A percentile compares a stretch with the other conserved stretches of the same genome.
phyloP scores from a whole-genome alignment of 225 moss, liverwort and hornwort genomes.

The Polytrichum formosum region DNA sequence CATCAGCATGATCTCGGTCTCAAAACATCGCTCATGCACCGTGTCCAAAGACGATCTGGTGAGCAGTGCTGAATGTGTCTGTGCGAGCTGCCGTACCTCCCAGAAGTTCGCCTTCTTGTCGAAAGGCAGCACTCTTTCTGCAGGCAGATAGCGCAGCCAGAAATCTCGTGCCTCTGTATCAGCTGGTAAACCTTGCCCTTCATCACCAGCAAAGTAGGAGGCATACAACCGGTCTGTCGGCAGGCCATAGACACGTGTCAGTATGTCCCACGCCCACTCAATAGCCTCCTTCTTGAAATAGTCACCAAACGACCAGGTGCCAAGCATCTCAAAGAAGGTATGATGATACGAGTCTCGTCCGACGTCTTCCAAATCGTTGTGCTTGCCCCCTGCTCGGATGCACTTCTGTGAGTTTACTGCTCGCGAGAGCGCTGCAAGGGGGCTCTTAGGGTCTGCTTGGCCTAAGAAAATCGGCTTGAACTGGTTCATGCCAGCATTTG shows the following conservation, averaged over 20 bases:
- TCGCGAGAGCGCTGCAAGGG: conserved; percentile 54
- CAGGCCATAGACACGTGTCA: conserved; percentile 55
- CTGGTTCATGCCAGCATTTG: conserved; percentile 73
- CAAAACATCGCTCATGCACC: too few species aligned
- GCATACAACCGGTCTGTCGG: conserved; percentile 60
- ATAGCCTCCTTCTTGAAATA: conserved; percentile 70
- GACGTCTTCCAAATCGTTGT: conserved; percentile 64
- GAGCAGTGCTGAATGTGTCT: too few species aligned
- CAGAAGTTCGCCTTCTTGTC: conserved; percentile 58
- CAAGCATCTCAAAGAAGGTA: conserved; percentile 68
- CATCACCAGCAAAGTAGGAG: conserved; percentile 64
- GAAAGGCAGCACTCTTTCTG: conserved; percentile 42
- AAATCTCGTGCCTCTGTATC: conserved; percentile 49
- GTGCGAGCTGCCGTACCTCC: too few species aligned
- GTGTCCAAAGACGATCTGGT: too few species aligned
- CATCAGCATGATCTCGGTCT: neutral
- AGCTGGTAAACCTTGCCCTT: conserved; percentile 36
- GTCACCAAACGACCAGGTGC: conserved; percentile 67
- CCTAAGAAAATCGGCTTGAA: conserved; percentile 63
- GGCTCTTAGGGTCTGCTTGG: conserved; percentile 47
- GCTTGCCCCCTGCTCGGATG: conserved; percentile 65
- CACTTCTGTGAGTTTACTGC: conserved; percentile 67
- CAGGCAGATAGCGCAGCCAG: conserved; percentile 43
- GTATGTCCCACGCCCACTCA: conserved; percentile 61
- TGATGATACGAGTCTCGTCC: conserved; percentile 67